Evolutionary conservation across 108 stramenopile species (phyloP).

Genomic region (Discostella pseudostelligera): DNA sequence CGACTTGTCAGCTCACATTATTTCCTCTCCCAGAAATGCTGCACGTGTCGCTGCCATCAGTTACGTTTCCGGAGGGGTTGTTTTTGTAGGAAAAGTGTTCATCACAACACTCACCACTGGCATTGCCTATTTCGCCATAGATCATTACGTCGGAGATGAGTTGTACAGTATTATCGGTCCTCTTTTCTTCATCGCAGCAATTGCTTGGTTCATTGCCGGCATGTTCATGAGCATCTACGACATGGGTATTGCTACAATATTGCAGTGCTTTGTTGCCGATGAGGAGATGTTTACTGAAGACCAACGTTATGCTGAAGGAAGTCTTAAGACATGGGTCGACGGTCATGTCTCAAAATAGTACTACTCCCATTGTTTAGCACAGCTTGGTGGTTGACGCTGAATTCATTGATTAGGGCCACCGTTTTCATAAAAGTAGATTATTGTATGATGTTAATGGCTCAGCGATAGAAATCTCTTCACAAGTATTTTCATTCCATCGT

Average conservation of each 20-base stretch:
- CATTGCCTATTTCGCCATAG: constrained; percentile 43
- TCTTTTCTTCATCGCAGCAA: constrained; percentile 60
- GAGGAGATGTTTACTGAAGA: constrained; percentile 85
- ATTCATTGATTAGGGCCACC: too few species aligned
- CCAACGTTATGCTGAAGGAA: constrained; percentile 64
- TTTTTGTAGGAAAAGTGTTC: constrained; percentile 87
- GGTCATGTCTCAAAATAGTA: constrained; percentile 12
- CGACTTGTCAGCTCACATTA: background rate
- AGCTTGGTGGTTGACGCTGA: too few species aligned
- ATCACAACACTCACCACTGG: constrained; percentile 68
- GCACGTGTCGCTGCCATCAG: constrained; percentile 61
- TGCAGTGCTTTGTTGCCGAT: constrained; percentile 90
- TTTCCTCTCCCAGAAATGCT: constrained; percentile 44
- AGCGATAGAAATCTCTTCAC: constrained; percentile 52
- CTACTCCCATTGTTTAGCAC: too few species aligned
- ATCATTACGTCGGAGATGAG: constrained; percentile 42
- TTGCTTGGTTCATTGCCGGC: constrained; percentile 55
- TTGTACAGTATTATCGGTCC: constrained; percentile 65
- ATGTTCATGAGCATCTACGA: constrained; percentile 68
- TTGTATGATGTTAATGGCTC: constrained; percentile 4
- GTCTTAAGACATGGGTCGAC: constrained; percentile 37
- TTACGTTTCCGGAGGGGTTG: constrained; percentile 66
- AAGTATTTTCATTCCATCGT: constrained; percentile 51
- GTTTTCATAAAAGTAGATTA: too few species aligned
- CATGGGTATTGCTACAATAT: constrained; percentile 78